phyloP scores from a whole-genome alignment of 768 basidiomycete species.

The Artomyces pyxidatus region DNA sequence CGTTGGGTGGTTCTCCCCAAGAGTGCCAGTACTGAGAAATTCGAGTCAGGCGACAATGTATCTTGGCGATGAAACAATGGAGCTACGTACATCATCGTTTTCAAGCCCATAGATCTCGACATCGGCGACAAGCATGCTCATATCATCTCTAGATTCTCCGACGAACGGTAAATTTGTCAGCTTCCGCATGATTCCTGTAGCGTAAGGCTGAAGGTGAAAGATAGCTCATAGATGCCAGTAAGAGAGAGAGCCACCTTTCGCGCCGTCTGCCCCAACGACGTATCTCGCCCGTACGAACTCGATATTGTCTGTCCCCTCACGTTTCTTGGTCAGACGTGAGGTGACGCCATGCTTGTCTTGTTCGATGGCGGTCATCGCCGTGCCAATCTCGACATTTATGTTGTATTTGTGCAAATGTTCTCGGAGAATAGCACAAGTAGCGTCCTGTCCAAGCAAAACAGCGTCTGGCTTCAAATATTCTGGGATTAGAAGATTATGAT shows the following conservation, averaged over 20 bases:
- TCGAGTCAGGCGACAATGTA: not conserved
- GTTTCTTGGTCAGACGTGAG: not conserved
- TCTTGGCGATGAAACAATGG: too few species aligned
- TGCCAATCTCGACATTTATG: not conserved
- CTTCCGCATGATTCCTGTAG: constrained; percentile 1
- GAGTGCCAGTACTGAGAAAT: not conserved
- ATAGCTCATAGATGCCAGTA: too few species aligned
- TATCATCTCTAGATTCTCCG: constrained; percentile 1
- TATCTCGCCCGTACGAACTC: not conserved
- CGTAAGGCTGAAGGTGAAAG: not conserved
- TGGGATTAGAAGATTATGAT: too few species aligned
- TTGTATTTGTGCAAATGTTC: not conserved
- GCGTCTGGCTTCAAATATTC: too few species aligned
- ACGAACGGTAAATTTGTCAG: not conserved
- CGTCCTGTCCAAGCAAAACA: not conserved
- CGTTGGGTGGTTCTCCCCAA: not conserved
- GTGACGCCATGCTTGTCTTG: not conserved
- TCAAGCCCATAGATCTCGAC: not conserved
- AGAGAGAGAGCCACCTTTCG: not conserved
- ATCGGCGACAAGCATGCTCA: not conserved
- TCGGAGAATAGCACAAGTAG: not conserved
- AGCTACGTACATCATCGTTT: too few species aligned
- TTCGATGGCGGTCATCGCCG: not conserved
- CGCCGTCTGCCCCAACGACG: constrained; percentile 5
- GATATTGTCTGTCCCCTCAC: not conserved